A percentile compares a stretch with the other conserved stretches of the same genome.
phyloP scores from a whole-genome alignment of 139 green algal species.

The Haematococcus lacustris region DNA sequence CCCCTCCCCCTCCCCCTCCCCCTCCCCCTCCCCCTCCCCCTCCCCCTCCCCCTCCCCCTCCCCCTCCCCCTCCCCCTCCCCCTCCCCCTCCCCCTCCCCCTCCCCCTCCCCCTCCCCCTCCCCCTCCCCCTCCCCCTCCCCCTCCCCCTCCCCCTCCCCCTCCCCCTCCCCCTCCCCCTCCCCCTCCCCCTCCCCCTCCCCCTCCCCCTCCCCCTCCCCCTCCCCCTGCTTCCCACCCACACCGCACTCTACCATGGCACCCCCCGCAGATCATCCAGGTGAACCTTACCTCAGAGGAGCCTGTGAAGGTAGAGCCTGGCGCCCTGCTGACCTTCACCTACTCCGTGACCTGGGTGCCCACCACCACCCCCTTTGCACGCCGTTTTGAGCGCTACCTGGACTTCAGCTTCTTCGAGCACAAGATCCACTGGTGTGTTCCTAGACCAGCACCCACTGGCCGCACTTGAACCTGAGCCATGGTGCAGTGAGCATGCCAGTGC shows the following conservation, averaged over 20 bases:
- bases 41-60: too few relatives aligned
- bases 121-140: too few relatives aligned
- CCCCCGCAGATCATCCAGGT: slow-evolving; percentile 88
- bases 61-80: too few relatives aligned
- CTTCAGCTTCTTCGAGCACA: slow-evolving; percentile 98
- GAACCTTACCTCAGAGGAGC: slow-evolving; percentile 81
- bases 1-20: background rate
- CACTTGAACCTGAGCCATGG: too few relatives aligned
- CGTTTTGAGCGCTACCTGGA: slow-evolving; percentile 96
- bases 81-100: too few relatives aligned
- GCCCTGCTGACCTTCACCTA: slow-evolving; percentile 81
- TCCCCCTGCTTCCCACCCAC: background rate
- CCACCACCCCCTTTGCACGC: slow-evolving; percentile 61
- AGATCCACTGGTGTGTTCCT: slow-evolving; percentile 56
- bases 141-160: too few relatives aligned
- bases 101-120: too few relatives aligned
- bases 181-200: background rate
- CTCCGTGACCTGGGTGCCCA: slow-evolving; percentile 73
- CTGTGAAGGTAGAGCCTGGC: slow-evolving; percentile 50
- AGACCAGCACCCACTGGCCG: too few relatives aligned
- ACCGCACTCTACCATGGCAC: background rate
- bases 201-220: background rate
- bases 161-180: background rate
- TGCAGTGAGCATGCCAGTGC: background rate
- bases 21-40: too few relatives aligned